Evolutionary conservation across 148 eudicot species (phyloP).

Genomic region (Rhododendron vialii): DNA sequence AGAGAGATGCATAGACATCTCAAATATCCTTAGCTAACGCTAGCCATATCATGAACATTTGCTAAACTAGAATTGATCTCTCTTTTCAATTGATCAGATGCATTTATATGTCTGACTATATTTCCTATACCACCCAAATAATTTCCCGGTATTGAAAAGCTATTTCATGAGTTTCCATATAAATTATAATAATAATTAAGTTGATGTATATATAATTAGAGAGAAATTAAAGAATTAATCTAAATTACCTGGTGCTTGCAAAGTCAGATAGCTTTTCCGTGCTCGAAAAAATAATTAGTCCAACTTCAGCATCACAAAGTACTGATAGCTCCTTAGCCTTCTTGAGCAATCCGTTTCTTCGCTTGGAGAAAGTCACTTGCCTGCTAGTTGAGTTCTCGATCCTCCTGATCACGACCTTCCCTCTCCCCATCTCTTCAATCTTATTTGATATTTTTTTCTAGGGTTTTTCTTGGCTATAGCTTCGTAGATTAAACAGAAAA

Average conservation of each 20-base stretch:
- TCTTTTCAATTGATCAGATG: not conserved
- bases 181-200: too few species aligned
- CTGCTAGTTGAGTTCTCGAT: not conserved
- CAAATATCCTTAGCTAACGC: not conserved
- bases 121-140: too few species aligned
- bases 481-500: not conserved
- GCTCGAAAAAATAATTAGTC: not conserved
- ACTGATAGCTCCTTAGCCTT: not conserved
- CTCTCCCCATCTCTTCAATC: not conserved
- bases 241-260: not conserved
- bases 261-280: not conserved
- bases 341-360: not conserved
- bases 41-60: not conserved
- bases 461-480: not conserved
- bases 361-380: not conserved
- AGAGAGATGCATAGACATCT: not conserved
- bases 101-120: not conserved
- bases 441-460: not conserved
- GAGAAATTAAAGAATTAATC: not conserved
- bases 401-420: not conserved
- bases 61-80: not conserved
- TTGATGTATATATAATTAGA: not conserved
- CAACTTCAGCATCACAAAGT: conserved; percentile 1
- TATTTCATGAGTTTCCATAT: not conserved
- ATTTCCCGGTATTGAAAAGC: not conserved